Evolutionary conservation across 805 yeast genomes (phyloP).

Genomic region (Sugiyamaella mastotermitis): DNA sequence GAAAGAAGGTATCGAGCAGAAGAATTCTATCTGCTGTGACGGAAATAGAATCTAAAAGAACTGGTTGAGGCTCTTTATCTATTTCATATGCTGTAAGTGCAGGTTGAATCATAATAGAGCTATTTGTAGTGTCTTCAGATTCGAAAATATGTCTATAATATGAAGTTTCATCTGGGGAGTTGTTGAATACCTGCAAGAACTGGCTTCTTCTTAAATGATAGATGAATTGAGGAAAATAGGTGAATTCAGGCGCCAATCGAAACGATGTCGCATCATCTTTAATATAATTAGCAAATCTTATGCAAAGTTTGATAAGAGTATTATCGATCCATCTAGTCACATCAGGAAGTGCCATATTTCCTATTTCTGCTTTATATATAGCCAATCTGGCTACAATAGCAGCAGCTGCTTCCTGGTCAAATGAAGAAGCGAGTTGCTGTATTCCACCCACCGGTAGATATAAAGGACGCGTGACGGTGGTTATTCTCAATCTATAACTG

Average conservation of each 20-base stretch:
- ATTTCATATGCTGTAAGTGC: constrained; percentile 77
- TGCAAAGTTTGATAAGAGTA: constrained; percentile 74
- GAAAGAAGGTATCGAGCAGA: constrained; percentile 88
- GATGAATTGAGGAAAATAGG: constrained; percentile 88
- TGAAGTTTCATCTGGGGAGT: constrained; percentile 95
- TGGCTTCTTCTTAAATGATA: constrained; percentile 90
- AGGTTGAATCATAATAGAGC: constrained; percentile 95
- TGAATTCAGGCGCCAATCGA: constrained; percentile 69
- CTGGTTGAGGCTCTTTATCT: constrained; percentile 73
- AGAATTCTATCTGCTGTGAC: constrained; percentile 77
- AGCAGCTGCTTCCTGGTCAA: constrained; percentile 97
- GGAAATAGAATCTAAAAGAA: constrained; percentile 81
- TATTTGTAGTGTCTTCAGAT: constrained; percentile 82
- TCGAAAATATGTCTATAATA: constrained; percentile 84
- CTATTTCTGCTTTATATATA: constrained; percentile 67
- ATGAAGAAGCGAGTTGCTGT: constrained; percentile 46
- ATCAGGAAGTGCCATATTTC: constrained; percentile 75
- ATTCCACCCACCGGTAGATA: constrained; percentile 38
- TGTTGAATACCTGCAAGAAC: constrained; percentile 86
- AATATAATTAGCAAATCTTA: constrained; percentile 78
- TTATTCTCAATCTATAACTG: constrained; percentile 74
- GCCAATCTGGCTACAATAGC: constrained; percentile 82
- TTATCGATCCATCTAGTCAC: constrained; percentile 89
- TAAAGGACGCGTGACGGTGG: constrained; percentile 57
- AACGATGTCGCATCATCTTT: constrained; percentile 76